Base-by-base conservation (phyloP, 192 early-diverging fungal genomes). In the Funneliformis mosseae region DNA sequence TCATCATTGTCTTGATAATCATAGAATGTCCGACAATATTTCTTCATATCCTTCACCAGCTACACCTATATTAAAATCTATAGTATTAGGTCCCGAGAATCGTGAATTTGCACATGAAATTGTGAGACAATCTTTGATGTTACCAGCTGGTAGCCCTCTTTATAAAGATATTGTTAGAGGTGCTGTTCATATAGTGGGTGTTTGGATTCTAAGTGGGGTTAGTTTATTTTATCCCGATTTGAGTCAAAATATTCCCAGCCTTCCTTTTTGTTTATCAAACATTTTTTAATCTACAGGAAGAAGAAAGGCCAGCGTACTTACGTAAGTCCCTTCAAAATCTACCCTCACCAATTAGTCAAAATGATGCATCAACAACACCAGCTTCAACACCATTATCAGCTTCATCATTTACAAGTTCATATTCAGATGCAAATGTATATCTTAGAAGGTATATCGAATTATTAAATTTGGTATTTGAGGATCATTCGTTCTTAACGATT, bases 101-200 rank as follows among this genome's bases (percentile, higher is more conserved):
- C 80, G 94, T 4, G 94, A 96, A 80, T 87, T 94, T 59, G 84
- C 94, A 18, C 94, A 96, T 81, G 95, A 96, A 80, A 85, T 93
- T 60, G 73, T 96, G 3, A 82, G 92, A 50, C 95, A 96, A 82
- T 84, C 88, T 7, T 79, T 96, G 28, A 75, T 92, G 55, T 46
- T 93, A 12, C 94, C 94, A 9, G 85, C 82, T 66, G 86, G 82
- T 25, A 88, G 87, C 50, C 77, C 83, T 0, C 78, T 87, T 28
- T 90, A 92, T 81, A 87, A 89, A 83, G 92, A 94, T 55, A 90
- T 94, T 45, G 87, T 87, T 0, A 83, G 92, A 10, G 88, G 91
- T 27, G 91, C 91, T 8, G 80, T 94, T 55, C 91, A 88, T 76
- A 88, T 95, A 33, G 74, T 95, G 8, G 87, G 91, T 7, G 87